Evolutionary conservation across 2,329 filamentous ascomycete species (phyloP), one percentile per base, ranked within the genome.

Genomic region (Xylaria sp.): DNA sequence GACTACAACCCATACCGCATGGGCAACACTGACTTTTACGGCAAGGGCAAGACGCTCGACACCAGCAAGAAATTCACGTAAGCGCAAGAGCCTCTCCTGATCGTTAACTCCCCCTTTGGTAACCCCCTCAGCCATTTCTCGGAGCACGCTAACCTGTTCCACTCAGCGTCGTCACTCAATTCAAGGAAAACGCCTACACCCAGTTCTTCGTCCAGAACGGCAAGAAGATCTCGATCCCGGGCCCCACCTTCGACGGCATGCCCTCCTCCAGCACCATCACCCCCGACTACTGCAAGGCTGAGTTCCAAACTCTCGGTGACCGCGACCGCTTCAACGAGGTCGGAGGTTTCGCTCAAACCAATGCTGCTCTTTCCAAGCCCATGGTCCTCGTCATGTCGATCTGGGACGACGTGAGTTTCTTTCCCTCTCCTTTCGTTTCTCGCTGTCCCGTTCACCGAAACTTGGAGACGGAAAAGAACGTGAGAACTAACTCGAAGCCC

Each of bases 1-100:
- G 89, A 90, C 77, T 90, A 88, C 84, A 90, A 90, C 83, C 81
- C 86, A n/a, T 91, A 86, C 85, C 87, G 89, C 75, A 84, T 89
- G 82, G 89, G 89, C 67, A 84, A 86, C 78, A 80, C 81, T 39
- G 80, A 83, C 79, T 91, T 90, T 83, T 91, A 87, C 80, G 89
- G 89, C 64, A 81, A 84, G 1, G 86, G 85, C 71, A 82, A 82
- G 76, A 88, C 81, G 31, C 80, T 91, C 73, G 85, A 90, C 78
- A 89, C 87, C 62, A 83, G 77, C 73, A 83, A 83, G 76, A 84
- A 85, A 66, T 84, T 90, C 77, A 91, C 88, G 76, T 78, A 73
- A 74, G 75, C 31, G 7, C 48, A 15, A 31, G n/a, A 6, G 2
- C 20, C n/a, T n/a, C 41, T 31, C 39, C 13, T 25, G 12, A 43